These are phyloP conservation scores for Catharanthus roseus DNA, from an alignment of 257 asterid genomes.

Conservation along the genomic window DNA sequence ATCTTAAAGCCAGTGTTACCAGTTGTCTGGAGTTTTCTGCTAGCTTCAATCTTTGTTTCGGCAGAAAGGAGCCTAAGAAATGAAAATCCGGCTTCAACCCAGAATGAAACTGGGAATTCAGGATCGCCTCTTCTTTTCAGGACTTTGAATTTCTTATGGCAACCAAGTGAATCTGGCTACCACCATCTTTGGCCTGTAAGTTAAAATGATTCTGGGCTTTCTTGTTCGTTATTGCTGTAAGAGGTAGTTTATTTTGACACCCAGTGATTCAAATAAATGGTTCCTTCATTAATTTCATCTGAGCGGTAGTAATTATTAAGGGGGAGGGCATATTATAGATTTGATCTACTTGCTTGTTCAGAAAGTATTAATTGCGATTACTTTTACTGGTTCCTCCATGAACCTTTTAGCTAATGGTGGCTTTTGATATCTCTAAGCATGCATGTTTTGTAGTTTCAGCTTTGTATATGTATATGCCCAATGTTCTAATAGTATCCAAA, in stretches of 20 bases:
- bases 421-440: not conserved
- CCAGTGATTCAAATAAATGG: not conserved
- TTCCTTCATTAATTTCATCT: not conserved
- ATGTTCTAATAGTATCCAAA: not conserved
- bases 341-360: not conserved
- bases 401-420: not conserved
- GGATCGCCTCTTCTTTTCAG: conserved; percentile 33
- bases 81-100: conserved; percentile 25
- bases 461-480: not conserved
- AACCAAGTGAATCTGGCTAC: conserved; percentile 59
- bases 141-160: conserved; percentile 63
- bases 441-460: not conserved
- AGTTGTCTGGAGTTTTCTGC: conserved; percentile 60
- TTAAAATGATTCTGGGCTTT: conserved; percentile 11
- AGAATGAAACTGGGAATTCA: conserved; percentile 28
- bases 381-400: not conserved
- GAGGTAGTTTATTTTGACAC: not conserved
- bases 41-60: conserved; percentile 74
- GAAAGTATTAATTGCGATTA: not conserved
- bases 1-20: conserved; percentile 55
- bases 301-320: not conserved
- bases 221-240: not conserved
- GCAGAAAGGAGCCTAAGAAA: conserved; percentile 73
- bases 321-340: not conserved
- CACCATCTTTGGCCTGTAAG: conserved; percentile 97